These are phyloP conservation scores for Protea cynaroides DNA, from an alignment of 164 flowering plant species.

Conservation along the genomic window DNA sequence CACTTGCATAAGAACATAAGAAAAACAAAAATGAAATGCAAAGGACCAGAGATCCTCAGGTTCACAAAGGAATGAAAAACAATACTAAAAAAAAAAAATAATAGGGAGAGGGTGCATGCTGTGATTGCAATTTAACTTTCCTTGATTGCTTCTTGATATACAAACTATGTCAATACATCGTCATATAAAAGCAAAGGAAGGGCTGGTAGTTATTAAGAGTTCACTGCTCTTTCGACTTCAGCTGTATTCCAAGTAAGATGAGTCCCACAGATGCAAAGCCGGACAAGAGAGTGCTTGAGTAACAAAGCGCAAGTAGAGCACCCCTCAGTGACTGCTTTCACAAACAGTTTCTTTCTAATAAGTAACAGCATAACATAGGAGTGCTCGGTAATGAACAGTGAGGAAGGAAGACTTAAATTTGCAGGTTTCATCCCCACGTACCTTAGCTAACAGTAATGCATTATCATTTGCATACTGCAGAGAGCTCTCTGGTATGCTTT, in stretches of 20 bases:
- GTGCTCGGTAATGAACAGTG: neutral
- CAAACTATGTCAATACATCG: neutral
- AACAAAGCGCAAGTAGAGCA: constrained; percentile 57
- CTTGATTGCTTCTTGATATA: neutral
- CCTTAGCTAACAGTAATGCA: constrained; percentile 83
- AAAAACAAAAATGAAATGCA: too few relatives aligned
- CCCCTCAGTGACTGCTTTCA: constrained; percentile 81
- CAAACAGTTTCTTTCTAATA: neutral
- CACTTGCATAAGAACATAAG: too few relatives aligned
- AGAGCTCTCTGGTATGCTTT: constrained; percentile 74
- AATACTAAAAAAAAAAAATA: too few relatives aligned
- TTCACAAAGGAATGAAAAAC: neutral
- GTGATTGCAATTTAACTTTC: too few relatives aligned
- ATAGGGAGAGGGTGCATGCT: too few relatives aligned
- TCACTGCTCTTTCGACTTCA: constrained; percentile 49
- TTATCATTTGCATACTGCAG: constrained; percentile 89
- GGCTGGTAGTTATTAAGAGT: constrained; percentile 3
- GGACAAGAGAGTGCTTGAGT: constrained; percentile 58
- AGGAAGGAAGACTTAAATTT: neutral
- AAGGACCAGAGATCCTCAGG: too few relatives aligned
- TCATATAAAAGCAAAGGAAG: constrained; percentile 3
- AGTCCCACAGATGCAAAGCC: constrained; percentile 55
- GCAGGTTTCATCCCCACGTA: constrained; percentile 6
- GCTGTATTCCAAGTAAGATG: constrained; percentile 56
- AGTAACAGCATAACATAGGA: neutral